Percentiles rank a stretch among this genome's conserved stretches.
Evolutionary conservation across 805 yeast genomes (phyloP).

Genomic region (Cyberlindnera xylosilytica): DNA sequence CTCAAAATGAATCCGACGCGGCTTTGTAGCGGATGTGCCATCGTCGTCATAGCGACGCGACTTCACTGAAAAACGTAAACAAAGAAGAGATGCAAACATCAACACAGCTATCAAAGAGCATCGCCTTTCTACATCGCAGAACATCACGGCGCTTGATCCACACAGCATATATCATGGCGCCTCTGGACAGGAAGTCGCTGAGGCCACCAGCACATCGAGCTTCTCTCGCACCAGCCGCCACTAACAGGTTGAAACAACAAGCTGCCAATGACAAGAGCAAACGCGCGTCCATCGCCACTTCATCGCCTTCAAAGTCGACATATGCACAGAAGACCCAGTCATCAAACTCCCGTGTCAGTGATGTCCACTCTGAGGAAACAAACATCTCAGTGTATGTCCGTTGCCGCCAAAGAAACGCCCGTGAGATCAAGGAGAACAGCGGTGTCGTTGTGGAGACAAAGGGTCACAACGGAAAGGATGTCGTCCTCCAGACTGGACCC

Average conservation of each 20-base stretch:
- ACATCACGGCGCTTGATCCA: background rate
- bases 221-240: conserved; percentile 6
- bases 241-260: conserved; percentile 3
- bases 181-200: conserved; percentile 6
- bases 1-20: background rate
- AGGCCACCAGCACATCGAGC: conserved; percentile 10
- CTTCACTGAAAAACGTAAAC: background rate
- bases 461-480: conserved; percentile 44
- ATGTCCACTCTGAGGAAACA: conserved; percentile 20
- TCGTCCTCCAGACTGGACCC: conserved; percentile 42
- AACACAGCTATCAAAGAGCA: background rate
- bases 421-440: conserved; percentile 53
- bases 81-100: background rate
- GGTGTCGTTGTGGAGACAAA: conserved; percentile 52
- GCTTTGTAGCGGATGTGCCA: background rate
- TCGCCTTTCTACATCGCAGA: too few species aligned
- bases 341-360: conserved; percentile 18
- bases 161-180: background rate
- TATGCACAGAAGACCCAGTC: conserved; percentile 24
- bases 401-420: conserved; percentile 51
- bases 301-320: conserved; percentile 20
- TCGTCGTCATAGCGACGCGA: background rate
- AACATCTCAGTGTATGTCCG: conserved; percentile 56
- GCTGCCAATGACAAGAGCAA: conserved; percentile 12
- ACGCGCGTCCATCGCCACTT: conserved; percentile 17